phyloP scores from a whole-genome alignment of 1,139 yeast species.

The Diutina rugosa region DNA sequence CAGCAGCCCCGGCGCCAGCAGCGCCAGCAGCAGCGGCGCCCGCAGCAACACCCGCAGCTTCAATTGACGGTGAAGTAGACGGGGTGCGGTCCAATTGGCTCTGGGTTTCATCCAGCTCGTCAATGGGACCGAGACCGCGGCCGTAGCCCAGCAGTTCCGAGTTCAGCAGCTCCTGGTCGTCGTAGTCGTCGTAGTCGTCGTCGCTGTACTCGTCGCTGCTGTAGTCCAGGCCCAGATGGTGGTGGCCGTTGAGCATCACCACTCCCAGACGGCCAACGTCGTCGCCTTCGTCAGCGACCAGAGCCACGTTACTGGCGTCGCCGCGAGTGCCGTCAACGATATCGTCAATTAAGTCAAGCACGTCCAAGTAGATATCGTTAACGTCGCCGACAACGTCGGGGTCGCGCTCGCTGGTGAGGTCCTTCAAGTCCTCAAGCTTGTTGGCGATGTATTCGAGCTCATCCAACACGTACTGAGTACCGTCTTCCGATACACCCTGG shows the following conservation, averaged over 20 bases:
- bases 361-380: not conserved
- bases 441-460: not conserved
- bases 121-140: not conserved
- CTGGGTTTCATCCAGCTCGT: not conserved
- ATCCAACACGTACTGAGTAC: not conserved
- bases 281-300: not conserved
- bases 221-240: not conserved
- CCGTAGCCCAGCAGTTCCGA: not conserved
- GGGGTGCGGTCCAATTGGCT: not conserved
- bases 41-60: not conserved
- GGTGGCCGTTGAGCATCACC: not conserved
- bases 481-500: not conserved
- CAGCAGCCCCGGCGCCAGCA: not conserved
- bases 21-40: not conserved
- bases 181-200: not conserved
- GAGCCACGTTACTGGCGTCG: not conserved
- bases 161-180: conserved; percentile 1
- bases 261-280: not conserved
- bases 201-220: not conserved
- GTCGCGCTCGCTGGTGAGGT: not conserved
- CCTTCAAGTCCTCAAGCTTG: not conserved
- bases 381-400: not conserved
- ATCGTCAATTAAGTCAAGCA: not conserved
- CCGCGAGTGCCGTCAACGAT: not conserved
- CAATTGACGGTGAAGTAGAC: not conserved